Evolutionary conservation across 2,329 filamentous ascomycete species (phyloP), one percentile per base, ranked within the genome.

Genomic region (Fusarium verticillioides): DNA sequence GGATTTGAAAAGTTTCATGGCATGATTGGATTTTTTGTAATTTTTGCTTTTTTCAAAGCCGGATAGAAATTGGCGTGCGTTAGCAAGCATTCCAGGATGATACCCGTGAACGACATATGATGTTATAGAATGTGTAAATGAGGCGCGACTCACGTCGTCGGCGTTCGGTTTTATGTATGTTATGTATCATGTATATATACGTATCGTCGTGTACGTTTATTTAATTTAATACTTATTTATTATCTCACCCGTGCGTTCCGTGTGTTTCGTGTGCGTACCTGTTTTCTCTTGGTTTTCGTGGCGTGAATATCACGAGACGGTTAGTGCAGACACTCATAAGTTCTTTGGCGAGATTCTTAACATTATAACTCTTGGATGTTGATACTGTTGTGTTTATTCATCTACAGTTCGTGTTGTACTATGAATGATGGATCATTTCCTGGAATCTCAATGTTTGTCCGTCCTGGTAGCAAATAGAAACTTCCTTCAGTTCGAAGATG

Each of bases 31-130:
- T 65, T 66, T 72, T 72, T 65, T 69, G 66, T 69, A 69, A 65
- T 60, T 63, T 76, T 73, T 61, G 44, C 46, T 67, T 76, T 73
- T 76, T 66, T 67, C 68, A 77, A 61, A 75, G 74, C 64, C 58
- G 75, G 75, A 75, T 77, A 77, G 75, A 77, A 77, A 77, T 70
- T 75, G 74, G 72, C 70, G 75, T 75, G 72, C 65, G 57, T 75
- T 72, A 74, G 74, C 75, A 77, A 78, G 75, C 75, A 78, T 77
- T 77, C 72, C 75, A 75, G 66, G 66, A 68, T 75, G 58, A 74
- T 68, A 60, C 67, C 75, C 60, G 75, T 77, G 75, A 78, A 78
- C 67, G 75, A 71, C 60, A 60, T 73, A 66, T 77, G 68, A 77
- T 77, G 75, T 72, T 70, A 73, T 77, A 78, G 70, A 77, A 53